A percentile compares a stretch with the other conserved stretches of the same genome.
phyloP scores from a whole-genome alignment of 2,329 filamentous ascomycete species.

The Exophiala xenobiotica region DNA sequence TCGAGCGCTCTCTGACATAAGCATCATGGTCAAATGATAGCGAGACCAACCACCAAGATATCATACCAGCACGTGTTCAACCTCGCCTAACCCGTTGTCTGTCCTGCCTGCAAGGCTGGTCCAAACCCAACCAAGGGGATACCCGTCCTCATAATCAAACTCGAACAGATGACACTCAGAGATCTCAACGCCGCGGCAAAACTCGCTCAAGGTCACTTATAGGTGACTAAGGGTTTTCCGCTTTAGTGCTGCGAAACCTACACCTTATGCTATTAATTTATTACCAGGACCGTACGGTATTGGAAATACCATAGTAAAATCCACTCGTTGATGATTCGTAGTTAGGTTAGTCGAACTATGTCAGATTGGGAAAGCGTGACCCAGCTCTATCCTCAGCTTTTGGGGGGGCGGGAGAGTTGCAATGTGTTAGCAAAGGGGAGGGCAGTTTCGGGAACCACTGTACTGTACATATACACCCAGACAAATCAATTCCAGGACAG shows the following conservation, averaged over 20 bases:
- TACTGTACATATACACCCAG: too few relatives aligned
- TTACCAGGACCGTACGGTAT: slow-evolving; percentile 4
- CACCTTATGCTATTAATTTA: slow-evolving; percentile 5
- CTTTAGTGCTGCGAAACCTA: slow-evolving; percentile 5
- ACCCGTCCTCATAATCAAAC: slow-evolving; percentile 5
- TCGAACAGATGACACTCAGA: slow-evolving; percentile 5
- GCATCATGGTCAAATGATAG: slow-evolving; percentile 1
- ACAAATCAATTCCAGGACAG: too few relatives aligned
- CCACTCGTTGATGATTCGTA: slow-evolving; percentile 4
- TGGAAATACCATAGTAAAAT: slow-evolving; percentile 5
- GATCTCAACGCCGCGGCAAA: slow-evolving; percentile 4
- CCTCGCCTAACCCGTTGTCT: slow-evolving; percentile 3
- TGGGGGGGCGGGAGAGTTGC: not conserved
- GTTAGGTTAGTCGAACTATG: slow-evolving; percentile 4
- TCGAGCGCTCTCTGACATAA: not conserved
- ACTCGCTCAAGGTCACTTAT: slow-evolving; percentile 3
- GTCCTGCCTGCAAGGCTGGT: slow-evolving; percentile 3
- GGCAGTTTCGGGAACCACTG: not conserved
- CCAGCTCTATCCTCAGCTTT: not conserved
- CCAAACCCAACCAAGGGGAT: slow-evolving; percentile 3
- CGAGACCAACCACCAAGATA: slow-evolving; percentile 4
- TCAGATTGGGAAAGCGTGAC: not conserved
- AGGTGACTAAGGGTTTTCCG: slow-evolving; percentile 3
- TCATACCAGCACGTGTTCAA: slow-evolving; percentile 4
- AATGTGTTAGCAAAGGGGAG: not conserved